Conservation (phyloP, 306 rosid species). For the Casuarina equisetifolia region DNA sequence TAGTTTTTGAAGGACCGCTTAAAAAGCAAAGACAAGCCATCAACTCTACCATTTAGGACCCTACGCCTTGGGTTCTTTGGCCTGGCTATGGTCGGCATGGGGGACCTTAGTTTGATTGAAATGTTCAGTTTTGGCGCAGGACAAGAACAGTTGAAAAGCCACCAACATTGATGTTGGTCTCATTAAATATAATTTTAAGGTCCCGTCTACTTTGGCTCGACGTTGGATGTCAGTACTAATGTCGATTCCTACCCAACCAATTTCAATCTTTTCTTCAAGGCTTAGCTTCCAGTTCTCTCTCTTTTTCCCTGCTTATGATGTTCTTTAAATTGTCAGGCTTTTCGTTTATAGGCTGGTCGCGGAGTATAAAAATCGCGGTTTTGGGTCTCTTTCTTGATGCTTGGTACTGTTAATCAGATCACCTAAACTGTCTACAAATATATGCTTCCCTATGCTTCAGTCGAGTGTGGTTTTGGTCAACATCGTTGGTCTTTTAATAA, state of each 20-base stretch:
- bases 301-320: too few species aligned
- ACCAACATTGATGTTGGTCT: conserved; percentile 10
- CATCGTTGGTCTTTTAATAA: too few species aligned
- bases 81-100: conserved; percentile 20
- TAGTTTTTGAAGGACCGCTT: conserved; percentile 5
- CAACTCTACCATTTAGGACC: neutral
- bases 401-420: too few species aligned
- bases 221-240: conserved; percentile 47
- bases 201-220: conserved; percentile 28
- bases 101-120: conserved; percentile 15
- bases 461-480: too few species aligned
- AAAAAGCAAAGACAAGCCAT: neutral
- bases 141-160: conserved; percentile 26
- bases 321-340: too few species aligned
- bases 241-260: conserved; percentile 38
- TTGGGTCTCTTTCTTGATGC: too few species aligned
- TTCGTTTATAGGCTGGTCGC: too few species aligned
- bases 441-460: too few species aligned
- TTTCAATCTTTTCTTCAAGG: neutral
- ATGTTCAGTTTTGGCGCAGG: conserved; percentile 26
- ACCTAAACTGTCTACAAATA: too few species aligned
- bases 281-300: too few species aligned
- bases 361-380: too few species aligned
- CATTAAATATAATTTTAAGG: conserved; percentile 17
- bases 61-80: neutral